Percentiles rank a stretch among this genome's conserved stretches.
These are phyloP conservation scores for Tetracladium marchalianum DNA, from an alignment of 495 filamentous ascomycete species.

Conservation along the genomic window DNA sequence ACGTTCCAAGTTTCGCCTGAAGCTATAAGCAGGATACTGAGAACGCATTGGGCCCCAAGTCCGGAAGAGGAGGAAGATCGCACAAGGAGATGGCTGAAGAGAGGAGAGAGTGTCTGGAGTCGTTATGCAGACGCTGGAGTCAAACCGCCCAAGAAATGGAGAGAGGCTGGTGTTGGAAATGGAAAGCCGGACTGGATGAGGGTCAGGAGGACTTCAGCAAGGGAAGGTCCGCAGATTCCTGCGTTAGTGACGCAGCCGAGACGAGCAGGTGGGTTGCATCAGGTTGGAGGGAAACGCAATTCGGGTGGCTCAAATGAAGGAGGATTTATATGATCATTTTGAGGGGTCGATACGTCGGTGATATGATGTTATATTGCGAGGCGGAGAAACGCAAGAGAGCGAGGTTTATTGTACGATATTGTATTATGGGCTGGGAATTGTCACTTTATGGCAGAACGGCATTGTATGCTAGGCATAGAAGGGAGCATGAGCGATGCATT, in stretches of 20 bases:
- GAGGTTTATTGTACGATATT: too few species aligned
- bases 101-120: slow-evolving; percentile 69
- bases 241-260: slow-evolving; percentile 5
- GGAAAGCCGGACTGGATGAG: slow-evolving; percentile 14
- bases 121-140: slow-evolving; percentile 58
- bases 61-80: slow-evolving; percentile 50
- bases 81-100: slow-evolving; percentile 62
- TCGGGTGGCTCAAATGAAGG: neutral
- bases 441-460: too few species aligned
- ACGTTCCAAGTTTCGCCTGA: slow-evolving; percentile 82
- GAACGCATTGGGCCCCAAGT: slow-evolving; percentile 68
- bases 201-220: slow-evolving; percentile 1
- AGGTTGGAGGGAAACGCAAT: neutral
- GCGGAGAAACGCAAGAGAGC: too few species aligned
- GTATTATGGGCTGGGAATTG: too few species aligned
- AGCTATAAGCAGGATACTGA: slow-evolving; percentile 76
- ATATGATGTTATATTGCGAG: too few species aligned
- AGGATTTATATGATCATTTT: neutral
- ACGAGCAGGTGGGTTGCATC: neutral
- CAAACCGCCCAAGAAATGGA: slow-evolving; percentile 60
- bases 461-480: too few species aligned
- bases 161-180: slow-evolving; percentile 53
- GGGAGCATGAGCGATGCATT: too few species aligned
- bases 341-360: neutral
- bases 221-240: neutral